Evolutionary conservation across 202 grass and related monocot species (phyloP).

Genomic region (Dendrocalamus latiflorus): DNA sequence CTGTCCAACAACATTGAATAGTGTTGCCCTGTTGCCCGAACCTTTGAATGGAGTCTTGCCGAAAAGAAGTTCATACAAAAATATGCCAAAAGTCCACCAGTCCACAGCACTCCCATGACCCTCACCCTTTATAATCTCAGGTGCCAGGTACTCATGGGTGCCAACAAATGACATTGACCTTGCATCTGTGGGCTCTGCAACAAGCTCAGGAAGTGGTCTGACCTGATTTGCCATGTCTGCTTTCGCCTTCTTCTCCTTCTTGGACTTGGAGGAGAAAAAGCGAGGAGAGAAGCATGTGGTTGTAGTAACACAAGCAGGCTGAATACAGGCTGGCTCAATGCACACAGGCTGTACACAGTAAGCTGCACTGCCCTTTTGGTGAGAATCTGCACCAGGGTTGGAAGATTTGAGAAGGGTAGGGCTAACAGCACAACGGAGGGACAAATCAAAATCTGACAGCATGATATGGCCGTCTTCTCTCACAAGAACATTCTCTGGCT

Average conservation of each 20-base stretch:
- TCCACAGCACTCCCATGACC: conserved; percentile 81
- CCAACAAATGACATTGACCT: conserved; percentile 90
- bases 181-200: conserved; percentile 77
- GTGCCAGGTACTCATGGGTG: conserved; percentile 80
- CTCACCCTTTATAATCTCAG: no score
- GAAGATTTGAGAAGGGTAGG: conserved; percentile 65
- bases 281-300: conserved; percentile 65
- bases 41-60: conserved; percentile 71
- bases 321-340: conserved; percentile 59
- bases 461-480: conserved; percentile 90
- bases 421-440: conserved; percentile 58
- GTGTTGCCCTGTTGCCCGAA: no score
- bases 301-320: conserved; percentile 50
- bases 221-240: conserved; percentile 53
- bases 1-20: no score
- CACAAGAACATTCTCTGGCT: conserved; percentile 87
- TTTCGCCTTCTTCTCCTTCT: conserved; percentile 58
- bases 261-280: conserved; percentile 67
- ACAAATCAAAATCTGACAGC: conserved; percentile 85
- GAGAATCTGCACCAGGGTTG: conserved; percentile 40
- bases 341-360: conserved; percentile 65
- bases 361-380: conserved; percentile 34
- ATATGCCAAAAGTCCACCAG: conserved; percentile 91
- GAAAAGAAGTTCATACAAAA: conserved; percentile 74
- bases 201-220: conserved; percentile 60